Evolutionary conservation across 345 rosid species (phyloP), one percentile per base, ranked within the genome.

Genomic region (Syzygium jambos): DNA sequence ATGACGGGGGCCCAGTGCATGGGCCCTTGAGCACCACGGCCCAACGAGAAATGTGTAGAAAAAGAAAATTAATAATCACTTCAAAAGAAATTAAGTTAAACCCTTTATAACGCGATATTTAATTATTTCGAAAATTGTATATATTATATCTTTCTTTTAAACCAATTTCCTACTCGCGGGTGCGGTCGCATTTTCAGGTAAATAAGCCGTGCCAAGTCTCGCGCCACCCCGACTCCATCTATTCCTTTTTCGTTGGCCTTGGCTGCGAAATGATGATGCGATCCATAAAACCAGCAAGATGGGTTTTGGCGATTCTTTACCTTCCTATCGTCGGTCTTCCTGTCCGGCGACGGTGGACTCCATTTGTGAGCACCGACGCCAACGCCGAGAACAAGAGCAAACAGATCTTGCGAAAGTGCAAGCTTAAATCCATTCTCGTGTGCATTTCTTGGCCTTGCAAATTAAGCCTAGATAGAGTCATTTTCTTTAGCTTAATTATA

Each of bases 1-100:
- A 15, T 49, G 0, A 88, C 73, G n/a, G 4, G 89, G 53, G 7
- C 89, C 90, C 89, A 23, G 90, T 88, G 86, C 94, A 93, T 4
- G 93, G 93, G 10, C 94, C 94, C 3, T 11, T 1, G 51, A 91
- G 85, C 12, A 25, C 25, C 17, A 86, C 54, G 3, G 86, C 27
- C 23, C 85, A 86, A 9, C 84, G 54, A 86, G 22, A 78, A 92
- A 86, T 68, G 86, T 89, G 90, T 90, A 34, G 38, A 9, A 19
- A 86, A 54, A 34, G 86, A 51, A 21, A 68, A 43, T 3, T 23
- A 11, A 25, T 17, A 34, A 55, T 29, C 83, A 23, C 22, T 52
- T 77, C 6, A 12, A 30, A 77, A 63, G 30, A 11, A 85, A 85
- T 43, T 34, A n/a, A 63, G 41, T 10, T n/a, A 21, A 34, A 9